Percentiles rank a stretch among this genome's conserved stretches.
phyloP scores from a whole-genome alignment of 78 protist genomes.

The Dictyostelium discoideum region DNA sequence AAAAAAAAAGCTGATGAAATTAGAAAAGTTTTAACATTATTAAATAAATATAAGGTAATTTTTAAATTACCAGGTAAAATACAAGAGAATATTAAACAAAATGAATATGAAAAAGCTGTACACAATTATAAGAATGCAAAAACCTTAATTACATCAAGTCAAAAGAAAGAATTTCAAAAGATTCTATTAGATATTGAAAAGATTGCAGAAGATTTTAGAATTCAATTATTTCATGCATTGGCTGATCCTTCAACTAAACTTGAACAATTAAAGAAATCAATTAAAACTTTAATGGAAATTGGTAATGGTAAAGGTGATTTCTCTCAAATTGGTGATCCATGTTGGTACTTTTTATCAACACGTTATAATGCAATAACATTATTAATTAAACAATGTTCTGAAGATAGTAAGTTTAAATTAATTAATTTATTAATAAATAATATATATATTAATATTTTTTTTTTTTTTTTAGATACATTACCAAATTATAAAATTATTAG shows the following conservation, averaged over 20 bases:
- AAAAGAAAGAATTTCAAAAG: conserved; percentile 62
- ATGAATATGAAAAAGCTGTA: conserved; percentile 53
- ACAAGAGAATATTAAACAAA: conserved; percentile 40
- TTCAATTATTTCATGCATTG: not conserved
- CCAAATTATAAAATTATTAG: conserved; percentile 49
- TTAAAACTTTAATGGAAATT: conserved; percentile 56
- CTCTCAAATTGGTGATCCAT: conserved; percentile 50
- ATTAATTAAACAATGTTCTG: conserved; percentile 48
- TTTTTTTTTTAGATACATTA: conserved; percentile 14
- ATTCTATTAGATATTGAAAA: conserved; percentile 37
- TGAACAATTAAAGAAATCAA: conserved; percentile 35
- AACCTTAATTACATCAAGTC: conserved; percentile 26
- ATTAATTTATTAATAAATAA: too few relatives aligned
- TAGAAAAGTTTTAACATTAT: conserved; percentile 61
- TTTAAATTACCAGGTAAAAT: conserved; percentile 72
- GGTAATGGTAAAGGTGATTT: conserved; percentile 71
- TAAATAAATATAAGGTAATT: conserved; percentile 61
- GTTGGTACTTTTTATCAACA: conserved; percentile 65
- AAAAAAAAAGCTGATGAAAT: conserved; percentile 65
- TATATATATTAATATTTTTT: not conserved
- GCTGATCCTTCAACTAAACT: conserved; percentile 58
- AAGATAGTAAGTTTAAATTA: conserved; percentile 13
- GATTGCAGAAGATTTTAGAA: conserved; percentile 65
- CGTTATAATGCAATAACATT: conserved; percentile 35
- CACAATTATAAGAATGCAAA: conserved; percentile 69